These are phyloP conservation scores for Orbilia ellipsospora DNA, from an alignment of 2,329 filamentous ascomycete species.

Conservation along the genomic window DNA sequence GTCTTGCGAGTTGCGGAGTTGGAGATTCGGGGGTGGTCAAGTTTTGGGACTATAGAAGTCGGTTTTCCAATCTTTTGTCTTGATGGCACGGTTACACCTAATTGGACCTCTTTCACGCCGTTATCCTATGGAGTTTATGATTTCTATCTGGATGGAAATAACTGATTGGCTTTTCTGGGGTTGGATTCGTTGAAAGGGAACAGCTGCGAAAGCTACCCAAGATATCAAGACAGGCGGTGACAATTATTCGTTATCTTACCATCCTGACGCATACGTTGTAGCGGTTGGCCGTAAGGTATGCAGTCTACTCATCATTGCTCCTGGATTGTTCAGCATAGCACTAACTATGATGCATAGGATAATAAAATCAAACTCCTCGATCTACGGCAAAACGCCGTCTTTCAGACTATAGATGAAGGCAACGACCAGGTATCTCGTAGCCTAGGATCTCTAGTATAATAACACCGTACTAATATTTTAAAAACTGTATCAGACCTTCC, in stretches of 20 bases:
- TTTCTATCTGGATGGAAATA: constrained; percentile 26
- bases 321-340: not conserved
- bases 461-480: no score
- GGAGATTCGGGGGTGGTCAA: constrained; percentile 63
- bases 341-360: constrained; percentile 59
- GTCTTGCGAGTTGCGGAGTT: constrained; percentile 65
- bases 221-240: constrained; percentile 62
- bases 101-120: not conserved
- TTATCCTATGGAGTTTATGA: not conserved
- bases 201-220: constrained; percentile 54
- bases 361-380: constrained; percentile 59
- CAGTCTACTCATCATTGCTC: constrained; percentile 15
- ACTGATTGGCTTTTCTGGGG: constrained; percentile 42
- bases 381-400: constrained; percentile 56
- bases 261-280: constrained; percentile 66
- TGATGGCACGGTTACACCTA: not conserved
- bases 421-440: constrained; percentile 30
- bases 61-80: constrained; percentile 55
- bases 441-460: not conserved
- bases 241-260: constrained; percentile 67
- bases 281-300: constrained; percentile 67
- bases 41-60: constrained; percentile 68
- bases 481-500: constrained; percentile 63
- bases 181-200: constrained; percentile 27
- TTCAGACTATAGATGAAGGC: constrained; percentile 58